Evolutionary conservation across 768 basidiomycete species (phyloP).

Genomic region (Trametes cinnabarina): DNA sequence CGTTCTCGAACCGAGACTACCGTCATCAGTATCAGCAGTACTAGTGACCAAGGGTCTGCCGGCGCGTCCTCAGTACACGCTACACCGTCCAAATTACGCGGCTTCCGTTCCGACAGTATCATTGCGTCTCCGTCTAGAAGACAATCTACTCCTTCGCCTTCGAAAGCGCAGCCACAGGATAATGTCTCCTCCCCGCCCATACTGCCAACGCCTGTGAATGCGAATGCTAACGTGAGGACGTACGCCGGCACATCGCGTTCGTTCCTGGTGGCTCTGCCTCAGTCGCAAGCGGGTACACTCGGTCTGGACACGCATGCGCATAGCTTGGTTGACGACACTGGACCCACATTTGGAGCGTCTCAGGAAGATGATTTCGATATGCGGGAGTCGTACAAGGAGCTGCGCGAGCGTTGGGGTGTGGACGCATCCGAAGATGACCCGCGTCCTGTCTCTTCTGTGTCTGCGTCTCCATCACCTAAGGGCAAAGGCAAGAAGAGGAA

Average conservation of each 20-base stretch:
- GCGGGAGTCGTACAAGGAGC: constrained; percentile 73
- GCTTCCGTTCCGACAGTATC: constrained; percentile 18
- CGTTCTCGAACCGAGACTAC: constrained; percentile 65
- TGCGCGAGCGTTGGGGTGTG: constrained; percentile 79
- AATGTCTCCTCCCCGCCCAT: constrained; percentile 22
- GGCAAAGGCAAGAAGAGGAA: constrained; percentile 43
- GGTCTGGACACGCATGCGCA: constrained; percentile 22
- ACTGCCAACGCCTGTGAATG: constrained; percentile 28
- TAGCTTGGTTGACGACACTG: constrained; percentile 3
- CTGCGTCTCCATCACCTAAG: constrained; percentile 33
- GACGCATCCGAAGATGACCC: constrained; percentile 75
- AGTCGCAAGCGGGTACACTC: constrained; percentile 20
- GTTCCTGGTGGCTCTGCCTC: constrained; percentile 65
- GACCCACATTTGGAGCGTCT: constrained; percentile 20
- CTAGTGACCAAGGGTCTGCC: constrained; percentile 17
- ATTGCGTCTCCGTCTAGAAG: constrained; percentile 19
- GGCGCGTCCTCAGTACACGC: constrained; percentile 14
- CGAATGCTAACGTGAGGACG: constrained; percentile 51
- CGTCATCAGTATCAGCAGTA: constrained; percentile 33
- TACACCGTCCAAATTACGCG: constrained; percentile 20
- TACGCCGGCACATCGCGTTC: constrained; percentile 81
- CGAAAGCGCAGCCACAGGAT: constrained; percentile 21
- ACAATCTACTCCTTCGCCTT: constrained; percentile 11
- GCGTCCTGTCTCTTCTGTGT: constrained; percentile 25
- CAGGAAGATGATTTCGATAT: constrained; percentile 43